A percentile compares a stretch with the other conserved stretches of the same genome.
These are phyloP conservation scores for Pinus taeda DNA, from an alignment of 75 land plant genomes.

Conservation along the genomic window DNA sequence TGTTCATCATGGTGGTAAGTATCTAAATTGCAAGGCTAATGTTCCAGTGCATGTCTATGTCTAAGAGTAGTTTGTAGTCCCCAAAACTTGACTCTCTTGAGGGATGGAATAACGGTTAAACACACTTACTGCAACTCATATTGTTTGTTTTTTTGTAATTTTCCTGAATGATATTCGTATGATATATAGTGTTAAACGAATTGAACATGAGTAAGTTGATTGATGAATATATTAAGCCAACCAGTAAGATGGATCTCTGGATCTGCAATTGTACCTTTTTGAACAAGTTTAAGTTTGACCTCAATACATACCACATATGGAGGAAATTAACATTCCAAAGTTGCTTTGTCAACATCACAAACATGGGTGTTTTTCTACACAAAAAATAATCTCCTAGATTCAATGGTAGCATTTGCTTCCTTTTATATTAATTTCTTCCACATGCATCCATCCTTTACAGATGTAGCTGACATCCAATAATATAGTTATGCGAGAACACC, in stretches of 20 bases:
- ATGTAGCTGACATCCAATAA: background rate
- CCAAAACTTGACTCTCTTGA: background rate
- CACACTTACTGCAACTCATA: background rate
- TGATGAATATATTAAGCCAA: background rate
- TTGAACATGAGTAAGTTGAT: slow-evolving; percentile 1
- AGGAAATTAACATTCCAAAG: background rate
- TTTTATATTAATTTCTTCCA: background rate
- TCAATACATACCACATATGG: background rate
- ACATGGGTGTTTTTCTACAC: background rate
- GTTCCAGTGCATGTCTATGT: background rate
- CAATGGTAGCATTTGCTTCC: background rate
- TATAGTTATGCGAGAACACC: background rate
- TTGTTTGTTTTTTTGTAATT: background rate
- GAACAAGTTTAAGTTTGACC: background rate
- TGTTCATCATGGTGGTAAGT: slow-evolving; percentile 57
- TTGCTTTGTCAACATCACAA: background rate
- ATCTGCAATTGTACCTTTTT: background rate
- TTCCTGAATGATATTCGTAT: background rate
- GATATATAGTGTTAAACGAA: background rate
- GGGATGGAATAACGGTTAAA: background rate
- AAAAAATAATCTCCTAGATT: background rate
- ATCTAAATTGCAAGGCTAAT: background rate
- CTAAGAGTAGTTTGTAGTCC: background rate
- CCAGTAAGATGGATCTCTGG: background rate
- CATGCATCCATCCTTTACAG: background rate